Evolutionary conservation across 2,329 filamentous ascomycete species (phyloP).

Genomic region (Penicillium frequentans): DNA sequence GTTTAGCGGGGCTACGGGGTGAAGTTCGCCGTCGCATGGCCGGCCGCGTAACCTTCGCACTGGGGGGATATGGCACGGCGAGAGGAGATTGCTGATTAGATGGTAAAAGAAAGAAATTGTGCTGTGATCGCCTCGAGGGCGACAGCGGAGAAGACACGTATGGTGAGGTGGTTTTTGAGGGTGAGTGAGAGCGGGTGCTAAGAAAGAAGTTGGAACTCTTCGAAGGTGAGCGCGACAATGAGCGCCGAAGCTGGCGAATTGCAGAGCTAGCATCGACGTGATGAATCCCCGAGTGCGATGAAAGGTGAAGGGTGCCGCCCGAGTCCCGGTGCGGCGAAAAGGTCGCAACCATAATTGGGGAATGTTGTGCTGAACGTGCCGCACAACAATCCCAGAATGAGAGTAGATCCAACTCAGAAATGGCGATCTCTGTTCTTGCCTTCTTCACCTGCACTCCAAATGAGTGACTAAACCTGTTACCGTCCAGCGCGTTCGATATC

Average conservation of each 20-base stretch:
- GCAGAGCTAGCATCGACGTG: constrained; percentile 80
- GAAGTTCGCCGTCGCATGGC: constrained; percentile 61
- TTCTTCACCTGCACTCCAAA: neutral
- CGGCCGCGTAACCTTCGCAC: constrained; percentile 58
- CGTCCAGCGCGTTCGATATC: neutral
- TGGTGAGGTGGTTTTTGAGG: constrained; percentile 48
- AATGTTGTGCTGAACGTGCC: constrained; percentile 20
- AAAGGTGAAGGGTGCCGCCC: constrained; percentile 79
- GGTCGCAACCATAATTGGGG: constrained; percentile 45
- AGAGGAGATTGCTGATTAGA: constrained; percentile 53
- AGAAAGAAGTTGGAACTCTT: constrained; percentile 72
- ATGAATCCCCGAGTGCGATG: constrained; percentile 80
- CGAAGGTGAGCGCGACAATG: constrained; percentile 89
- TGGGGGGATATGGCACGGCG: constrained; percentile 66
- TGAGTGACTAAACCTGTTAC: neutral
- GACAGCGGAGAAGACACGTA: constrained; percentile 57
- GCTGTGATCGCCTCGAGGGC: constrained; percentile 55
- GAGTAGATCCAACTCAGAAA: constrained; percentile 1
- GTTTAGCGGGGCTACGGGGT: constrained; percentile 78
- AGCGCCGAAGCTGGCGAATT: constrained; percentile 80
- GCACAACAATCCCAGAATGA: constrained; percentile 20
- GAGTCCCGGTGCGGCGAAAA: constrained; percentile 52
- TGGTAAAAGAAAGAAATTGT: constrained; percentile 54
- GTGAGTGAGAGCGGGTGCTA: constrained; percentile 48
- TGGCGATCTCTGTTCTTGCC: neutral